Conservation (phyloP, 805 yeast species). For the Clavispora santaluciae region DNA sequence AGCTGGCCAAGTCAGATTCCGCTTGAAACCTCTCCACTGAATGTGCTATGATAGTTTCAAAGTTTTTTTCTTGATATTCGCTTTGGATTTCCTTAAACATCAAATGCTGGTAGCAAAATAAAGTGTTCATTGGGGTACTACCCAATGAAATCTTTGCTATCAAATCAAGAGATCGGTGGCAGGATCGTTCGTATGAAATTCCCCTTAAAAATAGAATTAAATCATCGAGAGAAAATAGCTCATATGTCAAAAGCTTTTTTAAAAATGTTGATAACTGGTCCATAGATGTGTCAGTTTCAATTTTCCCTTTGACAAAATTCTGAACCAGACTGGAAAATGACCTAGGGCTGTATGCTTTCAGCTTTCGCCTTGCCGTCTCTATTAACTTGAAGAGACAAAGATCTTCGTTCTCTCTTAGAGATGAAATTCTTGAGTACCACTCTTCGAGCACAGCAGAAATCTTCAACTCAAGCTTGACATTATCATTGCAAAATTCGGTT, state of each 20-base stretch:
- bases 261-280: neutral
- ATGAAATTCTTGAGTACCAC: conserved; percentile 3
- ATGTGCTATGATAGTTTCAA: conserved; percentile 9
- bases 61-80: conserved; percentile 10
- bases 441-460: neutral
- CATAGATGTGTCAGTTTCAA: neutral
- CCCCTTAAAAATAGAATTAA: neutral
- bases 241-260: neutral
- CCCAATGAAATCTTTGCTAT: neutral
- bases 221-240: neutral
- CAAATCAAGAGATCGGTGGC: neutral
- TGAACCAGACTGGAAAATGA: conserved; percentile 3
- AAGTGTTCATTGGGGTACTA: neutral
- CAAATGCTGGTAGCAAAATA: conserved; percentile 9
- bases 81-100: conserved; percentile 11
- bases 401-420: conserved; percentile 11
- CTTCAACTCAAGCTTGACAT: neutral
- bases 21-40: conserved; percentile 11
- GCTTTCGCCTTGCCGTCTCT: conserved; percentile 5
- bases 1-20: neutral
- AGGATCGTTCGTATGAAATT: neutral
- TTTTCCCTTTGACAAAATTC: neutral
- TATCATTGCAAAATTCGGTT: neutral
- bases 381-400: conserved; percentile 14
- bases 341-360: conserved; percentile 2